Conservation (phyloP, 495 filamentous ascomycete genomes). For the Penicillium mononematosum region DNA sequence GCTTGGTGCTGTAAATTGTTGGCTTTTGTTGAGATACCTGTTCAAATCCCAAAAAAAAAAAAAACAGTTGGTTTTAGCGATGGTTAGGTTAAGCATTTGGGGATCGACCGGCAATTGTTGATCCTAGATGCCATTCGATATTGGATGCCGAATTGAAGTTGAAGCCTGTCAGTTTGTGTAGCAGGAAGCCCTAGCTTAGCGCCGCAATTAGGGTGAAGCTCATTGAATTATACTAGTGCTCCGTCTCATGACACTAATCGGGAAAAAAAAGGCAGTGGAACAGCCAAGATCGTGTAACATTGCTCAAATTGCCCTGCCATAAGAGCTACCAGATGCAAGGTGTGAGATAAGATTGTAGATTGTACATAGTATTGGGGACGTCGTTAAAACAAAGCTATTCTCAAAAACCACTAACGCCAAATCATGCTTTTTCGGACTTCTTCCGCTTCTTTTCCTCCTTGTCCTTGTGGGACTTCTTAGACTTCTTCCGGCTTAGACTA, state of each 20-base stretch:
- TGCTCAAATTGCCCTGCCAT: background rate
- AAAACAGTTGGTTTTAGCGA: background rate
- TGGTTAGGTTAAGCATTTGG: background rate
- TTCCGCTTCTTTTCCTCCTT: slow-evolving; percentile 47
- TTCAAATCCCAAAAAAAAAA: background rate
- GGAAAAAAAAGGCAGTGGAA: background rate
- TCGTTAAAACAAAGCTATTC: slow-evolving; percentile 27
- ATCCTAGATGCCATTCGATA: background rate
- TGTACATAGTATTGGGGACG: slow-evolving; percentile 27
- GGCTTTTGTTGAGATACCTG: background rate
- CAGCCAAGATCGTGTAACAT: background rate
- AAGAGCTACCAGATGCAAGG: background rate
- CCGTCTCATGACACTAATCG: background rate
- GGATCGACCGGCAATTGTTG: background rate
- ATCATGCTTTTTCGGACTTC: slow-evolving; percentile 41
- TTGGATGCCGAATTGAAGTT: background rate
- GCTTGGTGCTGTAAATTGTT: background rate
- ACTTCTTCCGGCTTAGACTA: slow-evolving; percentile 30
- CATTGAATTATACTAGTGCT: background rate
- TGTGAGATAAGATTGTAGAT: slow-evolving; percentile 6
- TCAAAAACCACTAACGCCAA: slow-evolving; percentile 20
- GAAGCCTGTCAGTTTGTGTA: background rate
- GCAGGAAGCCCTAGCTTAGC: background rate
- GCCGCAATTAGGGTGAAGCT: too few relatives aligned
- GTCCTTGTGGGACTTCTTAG: slow-evolving; percentile 43